These are phyloP conservation scores for Pseudozyma flocculosa DNA, from an alignment of 1,284 basidiomycete species.

Conservation along the genomic window DNA sequence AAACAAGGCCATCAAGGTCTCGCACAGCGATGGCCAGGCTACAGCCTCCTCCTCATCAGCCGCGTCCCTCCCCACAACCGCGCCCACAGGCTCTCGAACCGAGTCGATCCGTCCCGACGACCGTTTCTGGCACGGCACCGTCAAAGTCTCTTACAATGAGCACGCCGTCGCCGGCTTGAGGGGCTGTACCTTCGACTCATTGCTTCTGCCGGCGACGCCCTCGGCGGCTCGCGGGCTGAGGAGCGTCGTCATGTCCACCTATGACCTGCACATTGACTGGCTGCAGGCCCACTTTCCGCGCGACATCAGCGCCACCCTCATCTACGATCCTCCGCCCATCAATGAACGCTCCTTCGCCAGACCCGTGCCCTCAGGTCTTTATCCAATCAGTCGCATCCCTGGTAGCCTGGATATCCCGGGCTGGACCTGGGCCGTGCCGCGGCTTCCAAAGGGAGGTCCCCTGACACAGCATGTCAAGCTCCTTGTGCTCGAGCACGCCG, in stretches of 20 bases:
- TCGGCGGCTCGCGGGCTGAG: constrained; percentile 21
- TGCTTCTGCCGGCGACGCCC: constrained; percentile 39
- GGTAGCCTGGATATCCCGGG: no score
- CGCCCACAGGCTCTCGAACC: no score
- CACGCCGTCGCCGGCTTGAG: constrained; percentile 12
- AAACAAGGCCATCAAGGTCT: constrained; percentile 6
- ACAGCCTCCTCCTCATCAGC: background rate
- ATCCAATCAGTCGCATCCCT: no score
- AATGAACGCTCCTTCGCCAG: no score
- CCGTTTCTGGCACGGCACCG: constrained; percentile 46
- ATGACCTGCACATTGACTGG: constrained; percentile 50
- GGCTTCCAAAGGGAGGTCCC: constrained; percentile 31
- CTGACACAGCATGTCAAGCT: constrained; percentile 52
- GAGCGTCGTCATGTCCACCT: constrained; percentile 43
- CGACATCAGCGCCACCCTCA: constrained; percentile 36
- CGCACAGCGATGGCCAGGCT: background rate
- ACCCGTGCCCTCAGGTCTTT: no score
- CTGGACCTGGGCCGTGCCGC: constrained; percentile 41
- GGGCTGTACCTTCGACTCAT: constrained; percentile 25
- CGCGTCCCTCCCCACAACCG: no score
- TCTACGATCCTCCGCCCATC: constrained; percentile 39
- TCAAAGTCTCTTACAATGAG: constrained; percentile 46
- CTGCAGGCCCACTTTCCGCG: constrained; percentile 40
- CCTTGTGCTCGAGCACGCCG: constrained; percentile 38
- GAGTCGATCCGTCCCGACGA: constrained; percentile 9